Base-by-base conservation (phyloP, 2,329 filamentous ascomycete genomes). In the Calonectria henricotiae region DNA sequence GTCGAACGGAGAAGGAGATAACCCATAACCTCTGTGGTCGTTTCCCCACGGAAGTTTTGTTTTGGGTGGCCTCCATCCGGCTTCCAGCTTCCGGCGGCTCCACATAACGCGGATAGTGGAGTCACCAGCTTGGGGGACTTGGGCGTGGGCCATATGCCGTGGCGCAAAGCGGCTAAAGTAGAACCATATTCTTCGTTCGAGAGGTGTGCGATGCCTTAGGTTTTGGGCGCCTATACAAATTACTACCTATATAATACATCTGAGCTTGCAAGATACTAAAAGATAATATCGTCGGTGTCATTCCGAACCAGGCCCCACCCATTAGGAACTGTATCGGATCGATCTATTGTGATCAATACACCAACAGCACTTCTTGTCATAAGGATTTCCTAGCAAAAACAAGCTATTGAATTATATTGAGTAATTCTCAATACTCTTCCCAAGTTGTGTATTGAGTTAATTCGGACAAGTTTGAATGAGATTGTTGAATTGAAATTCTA, bases 41-140 rank as follows among this genome's bases (percentile, higher is more conserved):
- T 60, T 43, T 25, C 54, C 47, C 65, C 32, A 44, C 60, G 65
- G 41, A 61, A 37, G 27, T 32, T 43, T 55, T 35, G 12, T 15
- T 27, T 58, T 35, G 55, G 11, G 63, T 51, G 27, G 54, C 43
- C 47, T 27, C 58, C 43, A 60, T 54, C 63, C 71, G 69, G 68
- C 39, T 67, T 61, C 62, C 32, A 67, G 65, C 44, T 73, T 65
- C 69, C 71, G 71, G 6, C 61, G 27, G 55, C 47, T 62, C 55
- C 54, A 62, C 68, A 72, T 39, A 60, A 67, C 61, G 32, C 37
- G 30, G 44, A 37, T 20, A 39, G 67, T 62, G 67, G 70, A 54
- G 62, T 17, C 46, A 20, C 17, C 54, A 41, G 62, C 37, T 13
- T 58, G 66, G 46, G 30, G n/a, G 41, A 30, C 25, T 37, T 63